phyloP scores from a whole-genome alignment of 208 protist species.

The Kentomonas sorsogonicus region DNA sequence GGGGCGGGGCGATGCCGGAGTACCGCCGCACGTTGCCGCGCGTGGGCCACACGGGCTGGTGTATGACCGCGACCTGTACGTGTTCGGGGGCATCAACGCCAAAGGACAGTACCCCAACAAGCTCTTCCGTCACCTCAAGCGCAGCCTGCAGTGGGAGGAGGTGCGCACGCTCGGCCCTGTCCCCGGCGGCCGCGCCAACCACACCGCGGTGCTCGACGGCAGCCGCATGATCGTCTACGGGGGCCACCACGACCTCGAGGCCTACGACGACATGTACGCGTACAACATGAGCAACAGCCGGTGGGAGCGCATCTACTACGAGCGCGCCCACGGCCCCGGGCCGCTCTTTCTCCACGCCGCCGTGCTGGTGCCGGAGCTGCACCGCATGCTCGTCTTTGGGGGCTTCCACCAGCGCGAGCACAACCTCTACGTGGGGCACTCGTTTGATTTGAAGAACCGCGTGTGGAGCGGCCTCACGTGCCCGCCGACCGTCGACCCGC shows the following conservation, averaged over 20 bases:
- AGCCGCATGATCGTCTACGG: constrained; percentile 81
- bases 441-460: constrained; percentile 74
- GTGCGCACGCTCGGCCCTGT: constrained; percentile 66
- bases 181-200: constrained; percentile 69
- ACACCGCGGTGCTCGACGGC: constrained; percentile 52
- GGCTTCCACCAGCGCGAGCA: constrained; percentile 81
- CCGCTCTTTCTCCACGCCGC: constrained; percentile 78
- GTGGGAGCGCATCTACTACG: constrained; percentile 78
- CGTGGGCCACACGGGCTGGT: constrained; percentile 70
- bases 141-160: constrained; percentile 77
- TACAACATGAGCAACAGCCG: constrained; percentile 46
- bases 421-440: constrained; percentile 76
- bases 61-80: constrained; percentile 63
- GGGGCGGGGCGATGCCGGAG: constrained; percentile 60
- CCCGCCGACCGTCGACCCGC: constrained; percentile 50
- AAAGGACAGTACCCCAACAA: constrained; percentile 61
- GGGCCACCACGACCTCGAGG: constrained; percentile 63
- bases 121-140: constrained; percentile 69
- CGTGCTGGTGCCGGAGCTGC: constrained; percentile 48
- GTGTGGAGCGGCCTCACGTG: constrained; percentile 75
- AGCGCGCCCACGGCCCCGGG: constrained; percentile 57
- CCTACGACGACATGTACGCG: constrained; percentile 78
- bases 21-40: constrained; percentile 63
- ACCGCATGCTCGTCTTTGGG: constrained; percentile 75
- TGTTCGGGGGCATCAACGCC: constrained; percentile 72